Evolutionary conservation across 2,329 filamentous ascomycete species (phyloP).

Genomic region (Xylaria sp.): DNA sequence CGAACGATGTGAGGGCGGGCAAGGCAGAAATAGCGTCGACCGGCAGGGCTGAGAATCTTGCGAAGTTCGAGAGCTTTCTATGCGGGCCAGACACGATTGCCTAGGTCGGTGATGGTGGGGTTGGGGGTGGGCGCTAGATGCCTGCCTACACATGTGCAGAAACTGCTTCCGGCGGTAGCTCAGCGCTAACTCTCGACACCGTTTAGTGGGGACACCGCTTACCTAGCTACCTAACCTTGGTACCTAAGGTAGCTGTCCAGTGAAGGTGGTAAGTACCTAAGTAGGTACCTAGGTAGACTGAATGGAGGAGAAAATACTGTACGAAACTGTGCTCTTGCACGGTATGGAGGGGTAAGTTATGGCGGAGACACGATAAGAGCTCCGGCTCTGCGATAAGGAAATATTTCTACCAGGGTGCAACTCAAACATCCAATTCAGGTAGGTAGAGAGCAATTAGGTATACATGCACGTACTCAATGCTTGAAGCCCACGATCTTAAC

Average conservation of each 20-base stretch:
- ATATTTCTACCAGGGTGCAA: constrained; percentile 23
- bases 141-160: too few relatives aligned
- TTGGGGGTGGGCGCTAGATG: constrained; percentile 4
- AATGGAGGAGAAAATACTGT: background rate
- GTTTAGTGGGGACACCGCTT: background rate
- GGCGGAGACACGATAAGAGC: constrained; percentile 22
- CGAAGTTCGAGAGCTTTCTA: constrained; percentile 35
- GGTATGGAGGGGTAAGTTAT: background rate
- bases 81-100: constrained; percentile 14
- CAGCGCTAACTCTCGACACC: background rate
- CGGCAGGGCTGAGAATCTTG: constrained; percentile 27
- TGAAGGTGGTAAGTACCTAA: too few relatives aligned
- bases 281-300: too few relatives aligned
- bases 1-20: background rate
- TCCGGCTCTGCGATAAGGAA: constrained; percentile 26
- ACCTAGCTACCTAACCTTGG: background rate
- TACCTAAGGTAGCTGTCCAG: too few relatives aligned
- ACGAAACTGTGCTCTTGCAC: background rate
- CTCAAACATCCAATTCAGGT: background rate
- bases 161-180: constrained; percentile 17
- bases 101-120: constrained; percentile 19
- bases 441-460: constrained; percentile 6
- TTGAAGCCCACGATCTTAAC: background rate
- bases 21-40: constrained; percentile 11
- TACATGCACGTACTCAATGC: background rate